Base-by-base conservation (phyloP, 1,139 yeast species). In the Diutina scorzettiae region DNA sequence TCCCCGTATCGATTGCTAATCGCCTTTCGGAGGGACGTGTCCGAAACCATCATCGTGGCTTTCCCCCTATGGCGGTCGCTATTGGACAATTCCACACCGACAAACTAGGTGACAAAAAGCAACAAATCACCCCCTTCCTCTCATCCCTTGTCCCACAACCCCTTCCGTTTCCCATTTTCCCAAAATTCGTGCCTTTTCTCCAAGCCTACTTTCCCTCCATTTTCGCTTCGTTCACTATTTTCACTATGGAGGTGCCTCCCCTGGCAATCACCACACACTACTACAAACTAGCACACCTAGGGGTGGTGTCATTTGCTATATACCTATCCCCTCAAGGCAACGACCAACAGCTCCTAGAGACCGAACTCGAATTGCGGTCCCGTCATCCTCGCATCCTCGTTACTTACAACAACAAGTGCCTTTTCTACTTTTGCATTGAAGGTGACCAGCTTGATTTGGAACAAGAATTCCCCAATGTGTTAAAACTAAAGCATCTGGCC, bases 361-460 rank as follows among this genome's bases (percentile, higher is more conserved):
- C 80, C 41, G 89, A 81, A 53, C 63, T 81, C 33, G 57, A 63
- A 25, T 62, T 81, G 42, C 63, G 89, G 43, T 65, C 67, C 48
- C 59, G 66, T 29, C 57, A 73, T 46, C 76, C 81, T 2, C 63
- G 64, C 41, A 70, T 73, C 7, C 59, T 81, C 37, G 69, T 78
- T 5, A 73, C 80, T 12, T 68, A 78, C 45, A 70, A 76, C 52
- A 74, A 79, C 48, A 76, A 78, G 49, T 78, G 76, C 43, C 60
- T 81, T 9, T 81, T 81, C 73, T 66, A 76, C 42, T 69, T 67
- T 48, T 53, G 53, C 25, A 73, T 81, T 47, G 65, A 52, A n/a
- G 31, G 41, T 42, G 21, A 47, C 43, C 9, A 58, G 57, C 3
- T 63, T 43, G 45, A 32, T 28, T 29, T 30, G 37, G 29, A 33